These are phyloP conservation scores for Zarea fungicola DNA, from an alignment of 2,329 filamentous ascomycete genomes.

Conservation along the genomic window DNA sequence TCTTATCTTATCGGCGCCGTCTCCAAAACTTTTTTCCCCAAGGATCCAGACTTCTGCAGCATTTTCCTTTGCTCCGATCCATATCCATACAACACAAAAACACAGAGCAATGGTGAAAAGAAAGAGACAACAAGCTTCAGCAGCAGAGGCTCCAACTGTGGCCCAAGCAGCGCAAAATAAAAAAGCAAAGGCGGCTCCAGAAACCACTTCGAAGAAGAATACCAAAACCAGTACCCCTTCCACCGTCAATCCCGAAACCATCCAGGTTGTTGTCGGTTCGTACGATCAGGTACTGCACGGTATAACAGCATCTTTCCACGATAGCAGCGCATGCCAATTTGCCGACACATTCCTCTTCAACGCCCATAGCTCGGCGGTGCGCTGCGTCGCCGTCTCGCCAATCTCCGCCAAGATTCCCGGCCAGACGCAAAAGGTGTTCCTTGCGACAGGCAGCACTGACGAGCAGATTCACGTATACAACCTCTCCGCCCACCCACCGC, in stretches of 20 bases:
- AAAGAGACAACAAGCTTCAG: slow-evolving; percentile 38
- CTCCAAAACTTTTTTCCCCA: slow-evolving; percentile 24
- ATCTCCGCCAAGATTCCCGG: slow-evolving; percentile 56
- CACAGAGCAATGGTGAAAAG: slow-evolving; percentile 40
- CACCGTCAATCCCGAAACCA: slow-evolving; percentile 41
- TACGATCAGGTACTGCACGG: slow-evolving; percentile 94
- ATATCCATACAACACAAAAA: slow-evolving; percentile 12
- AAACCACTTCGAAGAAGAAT: slow-evolving; percentile 19
- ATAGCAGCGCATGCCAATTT: slow-evolving; percentile 53
- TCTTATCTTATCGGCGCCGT: slow-evolving; percentile 31
- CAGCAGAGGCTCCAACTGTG: slow-evolving; percentile 18
- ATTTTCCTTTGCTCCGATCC: slow-evolving; percentile 8
- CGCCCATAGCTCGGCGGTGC: slow-evolving; percentile 84
- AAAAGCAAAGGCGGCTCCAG: slow-evolving; percentile 25
- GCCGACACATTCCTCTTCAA: slow-evolving; percentile 94
- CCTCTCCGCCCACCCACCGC: slow-evolving; percentile 64
- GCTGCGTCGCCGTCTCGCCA: slow-evolving; percentile 80
- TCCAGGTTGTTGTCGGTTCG: slow-evolving; percentile 88
- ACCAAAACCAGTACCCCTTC: slow-evolving; percentile 16
- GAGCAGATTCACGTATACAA: slow-evolving; percentile 94
- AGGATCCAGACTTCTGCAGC: too few species aligned
- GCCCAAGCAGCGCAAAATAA: slow-evolving; percentile 25
- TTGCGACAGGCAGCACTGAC: slow-evolving; percentile 89
- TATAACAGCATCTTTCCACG: slow-evolving; percentile 65
- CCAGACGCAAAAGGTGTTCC: slow-evolving; percentile 74